phyloP scores from a whole-genome alignment of 2,329 filamentous ascomycete species.

The Sarocladium oryzae region DNA sequence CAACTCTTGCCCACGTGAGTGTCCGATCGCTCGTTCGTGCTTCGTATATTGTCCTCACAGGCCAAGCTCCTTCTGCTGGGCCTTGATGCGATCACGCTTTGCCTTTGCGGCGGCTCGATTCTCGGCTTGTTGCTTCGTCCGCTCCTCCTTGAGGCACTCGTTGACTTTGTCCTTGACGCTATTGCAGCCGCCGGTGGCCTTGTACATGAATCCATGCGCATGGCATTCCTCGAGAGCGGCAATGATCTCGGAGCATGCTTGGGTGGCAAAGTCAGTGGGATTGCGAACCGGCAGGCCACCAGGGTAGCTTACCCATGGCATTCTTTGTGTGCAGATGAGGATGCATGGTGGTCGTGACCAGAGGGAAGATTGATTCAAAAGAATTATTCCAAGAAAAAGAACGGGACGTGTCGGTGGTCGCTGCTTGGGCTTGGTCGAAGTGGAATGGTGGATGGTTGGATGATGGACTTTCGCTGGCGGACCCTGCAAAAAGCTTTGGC shows the following conservation, averaged over 20 bases:
- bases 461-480: neutral
- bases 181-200: constrained; percentile 86
- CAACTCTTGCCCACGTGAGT: neutral
- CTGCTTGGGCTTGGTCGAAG: neutral
- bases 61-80: constrained; percentile 53
- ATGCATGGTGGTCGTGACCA: constrained; percentile 67
- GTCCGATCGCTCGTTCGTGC: neutral
- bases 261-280: constrained; percentile 16
- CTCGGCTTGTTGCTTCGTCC: constrained; percentile 66
- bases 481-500: constrained; percentile 23
- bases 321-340: constrained; percentile 93
- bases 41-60: constrained; percentile 19
- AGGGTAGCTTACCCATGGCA: constrained; percentile 60
- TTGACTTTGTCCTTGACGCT: constrained; percentile 77
- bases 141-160: constrained; percentile 74
- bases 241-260: constrained; percentile 97
- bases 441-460: constrained; percentile 3
- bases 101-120: constrained; percentile 65
- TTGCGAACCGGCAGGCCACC: neutral
- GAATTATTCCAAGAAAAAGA: no score
- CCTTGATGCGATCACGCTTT: constrained; percentile 67
- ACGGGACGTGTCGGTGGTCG: constrained; percentile 4
- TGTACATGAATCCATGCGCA: constrained; percentile 84
- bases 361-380: no score
- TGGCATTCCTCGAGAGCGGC: constrained; percentile 93